A percentile compares a stretch with the other conserved stretches of the same genome.
These are phyloP conservation scores for Ophiostoma fasciatum DNA, from an alignment of 2,329 filamentous ascomycete species.

Conservation along the genomic window DNA sequence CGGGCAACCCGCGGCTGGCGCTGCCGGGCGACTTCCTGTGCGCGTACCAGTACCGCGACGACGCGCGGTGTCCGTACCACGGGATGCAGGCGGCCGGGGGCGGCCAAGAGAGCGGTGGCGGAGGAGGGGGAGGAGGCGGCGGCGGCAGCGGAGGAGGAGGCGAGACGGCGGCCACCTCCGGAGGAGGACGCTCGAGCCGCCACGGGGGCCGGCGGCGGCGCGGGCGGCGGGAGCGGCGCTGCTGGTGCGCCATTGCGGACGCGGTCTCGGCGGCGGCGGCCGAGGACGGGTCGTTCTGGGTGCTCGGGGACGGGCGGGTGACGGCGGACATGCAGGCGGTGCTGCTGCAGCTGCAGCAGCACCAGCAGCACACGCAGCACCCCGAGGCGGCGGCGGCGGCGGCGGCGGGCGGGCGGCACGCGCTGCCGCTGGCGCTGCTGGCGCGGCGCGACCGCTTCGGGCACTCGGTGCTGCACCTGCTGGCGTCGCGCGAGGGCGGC, in stretches of 20 bases:
- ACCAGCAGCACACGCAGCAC: slow-evolving; percentile 3
- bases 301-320: slow-evolving; percentile 16
- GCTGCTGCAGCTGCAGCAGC: slow-evolving; percentile 11
- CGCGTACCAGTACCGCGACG: slow-evolving; percentile 15
- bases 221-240: slow-evolving; percentile 11
- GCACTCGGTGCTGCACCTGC: slow-evolving; percentile 32
- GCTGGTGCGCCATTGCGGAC: slow-evolving; percentile 20
- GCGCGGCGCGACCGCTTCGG: slow-evolving; percentile 26
- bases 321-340: slow-evolving; percentile 15
- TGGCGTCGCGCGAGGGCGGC: slow-evolving; percentile 23
- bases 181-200: no score
- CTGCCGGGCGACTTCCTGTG: slow-evolving; percentile 36
- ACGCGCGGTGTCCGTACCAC: slow-evolving; percentile 13
- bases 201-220: neutral
- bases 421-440: slow-evolving; percentile 6
- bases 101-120: no score
- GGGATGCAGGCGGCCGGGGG: no score
- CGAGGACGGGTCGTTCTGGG: slow-evolving; percentile 14
- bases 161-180: neutral
- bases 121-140: slow-evolving; percentile 4
- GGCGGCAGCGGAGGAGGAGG: slow-evolving; percentile 1
- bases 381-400: neutral
- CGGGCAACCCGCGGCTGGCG: slow-evolving; percentile 16
- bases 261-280: slow-evolving; percentile 10
- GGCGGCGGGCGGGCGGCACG: neutral